Evolutionary conservation across 2,329 filamentous ascomycete species (phyloP).

Genomic region (Fusarium xylarioides): DNA sequence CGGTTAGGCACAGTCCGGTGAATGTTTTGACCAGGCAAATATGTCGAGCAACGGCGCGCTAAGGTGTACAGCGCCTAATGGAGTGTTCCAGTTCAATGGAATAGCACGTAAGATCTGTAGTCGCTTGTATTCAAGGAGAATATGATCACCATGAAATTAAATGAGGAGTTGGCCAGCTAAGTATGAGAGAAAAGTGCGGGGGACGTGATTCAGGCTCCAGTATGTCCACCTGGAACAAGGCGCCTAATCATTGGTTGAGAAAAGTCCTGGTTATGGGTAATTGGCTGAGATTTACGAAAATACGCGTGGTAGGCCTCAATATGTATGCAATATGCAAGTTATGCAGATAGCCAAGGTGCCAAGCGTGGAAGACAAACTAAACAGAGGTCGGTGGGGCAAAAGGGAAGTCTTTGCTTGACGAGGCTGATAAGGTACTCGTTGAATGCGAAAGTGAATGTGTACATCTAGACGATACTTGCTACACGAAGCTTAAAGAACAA

Average conservation of each 20-base stretch:
- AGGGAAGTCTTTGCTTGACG: accelerated
- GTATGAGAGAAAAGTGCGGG: not conserved
- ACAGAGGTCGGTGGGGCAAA: accelerated
- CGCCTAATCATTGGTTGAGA: accelerated
- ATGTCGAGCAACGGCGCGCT: not conserved
- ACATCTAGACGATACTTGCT: accelerated
- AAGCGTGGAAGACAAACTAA: not conserved
- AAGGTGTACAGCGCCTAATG: not conserved
- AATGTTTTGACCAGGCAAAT: accelerated
- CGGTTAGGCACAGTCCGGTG: not conserved
- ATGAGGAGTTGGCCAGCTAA: accelerated
- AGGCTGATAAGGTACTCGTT: not conserved
- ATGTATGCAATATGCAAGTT: not conserved
- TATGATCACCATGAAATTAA: not conserved
- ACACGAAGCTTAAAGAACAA: not conserved
- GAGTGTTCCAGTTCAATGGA: accelerated
- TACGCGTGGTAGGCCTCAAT: accelerated
- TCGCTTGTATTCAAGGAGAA: accelerated
- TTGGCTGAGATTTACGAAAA: accelerated
- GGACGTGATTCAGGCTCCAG: not conserved
- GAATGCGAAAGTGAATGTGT: not conserved
- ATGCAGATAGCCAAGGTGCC: not conserved
- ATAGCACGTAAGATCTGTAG: accelerated
- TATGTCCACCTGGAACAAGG: not conserved
- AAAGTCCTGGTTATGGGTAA: accelerated